Conservation (phyloP, 2,329 filamentous ascomycete genomes). For the Ophiostoma quercus region DNA sequence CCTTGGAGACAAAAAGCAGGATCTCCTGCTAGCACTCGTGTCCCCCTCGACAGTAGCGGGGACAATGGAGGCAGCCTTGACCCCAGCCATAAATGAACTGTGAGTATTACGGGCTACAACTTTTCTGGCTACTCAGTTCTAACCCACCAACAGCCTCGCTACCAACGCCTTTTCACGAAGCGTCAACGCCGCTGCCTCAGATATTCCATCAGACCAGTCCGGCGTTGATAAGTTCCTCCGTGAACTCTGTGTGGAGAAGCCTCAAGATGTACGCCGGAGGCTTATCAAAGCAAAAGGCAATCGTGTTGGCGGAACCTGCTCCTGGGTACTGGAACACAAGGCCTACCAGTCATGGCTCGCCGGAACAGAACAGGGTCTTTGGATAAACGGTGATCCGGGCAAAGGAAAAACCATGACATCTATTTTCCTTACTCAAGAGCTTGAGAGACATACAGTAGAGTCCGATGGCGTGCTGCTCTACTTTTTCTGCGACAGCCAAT, state of each 20-base stretch:
- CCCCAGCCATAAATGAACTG: not conserved
- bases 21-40: not conserved
- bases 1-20: not conserved
- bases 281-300: not conserved
- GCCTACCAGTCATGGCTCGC: not conserved
- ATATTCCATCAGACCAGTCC: not conserved
- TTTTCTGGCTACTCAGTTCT: not conserved
- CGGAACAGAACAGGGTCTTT: not conserved
- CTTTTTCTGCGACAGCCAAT: not conserved
- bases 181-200: not conserved
- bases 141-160: too few relatives aligned
- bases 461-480: not conserved
- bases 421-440: not conserved
- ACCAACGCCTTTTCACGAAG: not conserved
- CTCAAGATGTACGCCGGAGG: not conserved
- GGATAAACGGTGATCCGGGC: not conserved
- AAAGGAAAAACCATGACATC: not conserved
- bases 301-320: not conserved
- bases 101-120: not conserved
- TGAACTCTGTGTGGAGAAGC: not conserved
- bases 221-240: not conserved
- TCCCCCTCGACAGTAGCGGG: too few relatives aligned
- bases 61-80: not conserved
- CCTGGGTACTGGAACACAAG: not conserved
- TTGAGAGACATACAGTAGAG: not conserved